These are phyloP conservation scores for Gynandropsis gynandra DNA, from an alignment of 345 rosid genomes.

Conservation along the genomic window DNA sequence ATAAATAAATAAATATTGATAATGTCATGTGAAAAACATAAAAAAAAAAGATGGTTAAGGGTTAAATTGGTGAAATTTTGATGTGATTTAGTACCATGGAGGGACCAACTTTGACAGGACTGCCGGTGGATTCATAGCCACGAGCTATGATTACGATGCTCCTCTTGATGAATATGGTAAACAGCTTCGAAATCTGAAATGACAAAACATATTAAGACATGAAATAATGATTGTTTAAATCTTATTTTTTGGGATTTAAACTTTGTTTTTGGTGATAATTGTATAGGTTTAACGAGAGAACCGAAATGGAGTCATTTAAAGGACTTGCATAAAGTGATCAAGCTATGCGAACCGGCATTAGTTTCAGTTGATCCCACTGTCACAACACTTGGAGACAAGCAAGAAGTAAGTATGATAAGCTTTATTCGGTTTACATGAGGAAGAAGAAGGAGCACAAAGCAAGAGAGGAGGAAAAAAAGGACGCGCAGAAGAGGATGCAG, in stretches of 20 bases:
- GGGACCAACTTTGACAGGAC: slow-evolving; percentile 74
- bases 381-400: slow-evolving; percentile 39
- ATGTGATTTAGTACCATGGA: slow-evolving; percentile 47
- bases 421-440: neutral
- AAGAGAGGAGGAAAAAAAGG: neutral
- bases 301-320: slow-evolving; percentile 67
- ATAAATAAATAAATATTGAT: too few species aligned
- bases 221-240: neutral
- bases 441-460: neutral
- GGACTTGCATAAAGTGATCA: slow-evolving; percentile 56
- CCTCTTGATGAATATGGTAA: slow-evolving; percentile 73
- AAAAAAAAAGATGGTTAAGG: neutral
- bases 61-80: neutral
- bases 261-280: neutral
- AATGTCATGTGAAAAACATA: neutral
- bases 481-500: neutral
- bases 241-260: too few species aligned
- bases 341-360: slow-evolving; percentile 51
- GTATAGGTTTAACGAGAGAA: slow-evolving; percentile 45
- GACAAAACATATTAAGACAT: slow-evolving; percentile 1
- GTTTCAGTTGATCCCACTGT: slow-evolving; percentile 38
- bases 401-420: slow-evolving; percentile 33
- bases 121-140: slow-evolving; percentile 63
- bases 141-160: slow-evolving; percentile 73
- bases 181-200: neutral